Conservation (phyloP, 495 filamentous ascomycete genomes). For the Lichina pygmaea region DNA sequence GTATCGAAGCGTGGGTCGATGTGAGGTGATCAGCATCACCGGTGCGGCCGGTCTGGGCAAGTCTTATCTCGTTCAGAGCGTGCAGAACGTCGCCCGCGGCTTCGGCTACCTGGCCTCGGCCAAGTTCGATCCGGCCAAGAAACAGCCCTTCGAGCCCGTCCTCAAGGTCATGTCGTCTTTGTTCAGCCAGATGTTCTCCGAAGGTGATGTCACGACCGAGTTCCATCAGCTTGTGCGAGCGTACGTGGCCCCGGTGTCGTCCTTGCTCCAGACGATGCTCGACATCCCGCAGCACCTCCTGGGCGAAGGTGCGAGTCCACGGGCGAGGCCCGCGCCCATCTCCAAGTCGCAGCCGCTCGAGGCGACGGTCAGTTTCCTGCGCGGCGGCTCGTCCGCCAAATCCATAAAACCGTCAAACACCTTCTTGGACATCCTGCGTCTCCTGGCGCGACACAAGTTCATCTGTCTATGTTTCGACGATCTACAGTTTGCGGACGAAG, state of each 20-base stretch:
- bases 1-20: conserved; percentile 35
- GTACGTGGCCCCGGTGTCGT: conserved; percentile 53
- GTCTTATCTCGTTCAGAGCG: conserved; percentile 52
- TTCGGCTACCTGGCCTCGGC: conserved; percentile 59
- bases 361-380: conserved; percentile 20
- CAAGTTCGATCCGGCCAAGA: conserved; percentile 61
- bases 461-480: conserved; percentile 72
- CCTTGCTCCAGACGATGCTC: conserved; percentile 44
- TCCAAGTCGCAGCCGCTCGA: conserved; percentile 30
- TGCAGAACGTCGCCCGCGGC: conserved; percentile 44
- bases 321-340: not conserved
- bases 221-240: conserved; percentile 53
- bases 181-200: conserved; percentile 76
- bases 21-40: conserved; percentile 53
- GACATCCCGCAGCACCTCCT: conserved; percentile 45
- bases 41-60: conserved; percentile 63
- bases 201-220: conserved; percentile 56
- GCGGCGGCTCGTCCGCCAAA: conserved; percentile 38
- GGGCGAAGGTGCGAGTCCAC: not conserved
- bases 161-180: conserved; percentile 55
- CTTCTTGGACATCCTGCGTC: conserved; percentile 57
- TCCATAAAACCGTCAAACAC: conserved; percentile 60
- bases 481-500: conserved; percentile 64
- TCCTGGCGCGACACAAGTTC: conserved; percentile 49
- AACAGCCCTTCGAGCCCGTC: conserved; percentile 61